Evolutionary conservation across 306 rosid genomes (phyloP).

Genomic region (Rosa rugosa): DNA sequence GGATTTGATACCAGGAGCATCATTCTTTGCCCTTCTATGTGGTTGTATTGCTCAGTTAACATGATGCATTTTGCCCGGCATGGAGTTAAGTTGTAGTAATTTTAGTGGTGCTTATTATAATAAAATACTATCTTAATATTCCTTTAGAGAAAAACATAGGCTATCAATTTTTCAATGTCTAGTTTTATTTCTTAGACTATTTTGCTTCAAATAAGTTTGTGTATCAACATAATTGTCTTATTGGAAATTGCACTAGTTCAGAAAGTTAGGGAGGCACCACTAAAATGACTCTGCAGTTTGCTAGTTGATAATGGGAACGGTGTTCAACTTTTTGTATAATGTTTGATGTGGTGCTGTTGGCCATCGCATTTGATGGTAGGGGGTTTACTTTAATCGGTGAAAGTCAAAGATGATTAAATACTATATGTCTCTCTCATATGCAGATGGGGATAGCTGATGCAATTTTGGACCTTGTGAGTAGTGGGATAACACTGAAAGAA

Average conservation of each 20-base stretch:
- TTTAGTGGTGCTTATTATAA: not conserved
- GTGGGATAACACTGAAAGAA: slow-evolving; percentile 84
- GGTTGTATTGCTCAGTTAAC: not conserved
- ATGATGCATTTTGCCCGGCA: not conserved
- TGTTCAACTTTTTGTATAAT: not conserved
- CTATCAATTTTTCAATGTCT: not conserved
- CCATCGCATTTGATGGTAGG: not conserved
- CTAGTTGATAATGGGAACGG: not conserved
- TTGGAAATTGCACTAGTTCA: not conserved
- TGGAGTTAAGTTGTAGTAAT: not conserved
- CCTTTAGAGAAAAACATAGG: not conserved
- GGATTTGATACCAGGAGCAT: not conserved
- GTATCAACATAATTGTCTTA: not conserved
- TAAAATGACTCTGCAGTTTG: not conserved
- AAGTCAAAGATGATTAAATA: not conserved
- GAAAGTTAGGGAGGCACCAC: not conserved
- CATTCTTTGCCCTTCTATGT: not conserved
- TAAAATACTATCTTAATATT: not conserved
- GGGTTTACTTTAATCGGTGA: not conserved
- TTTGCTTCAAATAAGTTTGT: not conserved
- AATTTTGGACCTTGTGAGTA: slow-evolving; percentile 95
- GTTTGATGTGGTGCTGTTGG: not conserved
- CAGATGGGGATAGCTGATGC: slow-evolving; percentile 98
- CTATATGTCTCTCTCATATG: slow-evolving; percentile 27
- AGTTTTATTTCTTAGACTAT: not conserved